These are phyloP conservation scores for Nakataea oryzae DNA, from an alignment of 2,329 filamentous ascomycete species.

Conservation along the genomic window DNA sequence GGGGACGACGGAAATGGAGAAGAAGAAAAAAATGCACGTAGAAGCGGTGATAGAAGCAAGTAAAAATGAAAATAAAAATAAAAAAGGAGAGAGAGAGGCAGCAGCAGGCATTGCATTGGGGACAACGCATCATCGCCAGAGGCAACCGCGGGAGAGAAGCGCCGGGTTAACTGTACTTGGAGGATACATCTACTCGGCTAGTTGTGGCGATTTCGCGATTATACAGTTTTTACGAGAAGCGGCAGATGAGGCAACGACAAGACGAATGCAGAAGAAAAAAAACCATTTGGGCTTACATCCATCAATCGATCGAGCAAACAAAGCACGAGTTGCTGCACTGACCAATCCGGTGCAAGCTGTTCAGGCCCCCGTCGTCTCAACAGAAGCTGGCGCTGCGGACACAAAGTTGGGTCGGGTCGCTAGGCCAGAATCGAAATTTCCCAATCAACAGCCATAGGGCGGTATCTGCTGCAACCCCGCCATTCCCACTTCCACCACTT, in stretches of 20 bases:
- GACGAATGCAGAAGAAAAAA: neutral
- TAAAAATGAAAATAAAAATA: too few species aligned
- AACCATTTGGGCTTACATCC: neutral
- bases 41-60: neutral
- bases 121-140: neutral
- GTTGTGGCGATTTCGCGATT: neutral
- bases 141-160: too few species aligned
- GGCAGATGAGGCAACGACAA: neutral
- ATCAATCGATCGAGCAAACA: neutral
- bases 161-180: neutral
- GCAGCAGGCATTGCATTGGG: neutral
- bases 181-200: neutral
- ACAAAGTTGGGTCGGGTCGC: conserved; percentile 1
- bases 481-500: conserved; percentile 3
- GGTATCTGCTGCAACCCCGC: conserved; percentile 2
- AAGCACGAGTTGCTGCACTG: neutral
- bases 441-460: conserved; percentile 1
- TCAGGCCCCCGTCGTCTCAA: conserved; percentile 2
- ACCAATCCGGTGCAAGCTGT: conserved; percentile 2
- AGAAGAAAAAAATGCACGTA: neutral
- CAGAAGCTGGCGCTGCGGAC: conserved; percentile 1
- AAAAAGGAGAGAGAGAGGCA: too few species aligned
- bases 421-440: conserved; percentile 4
- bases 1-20: neutral
- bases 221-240: neutral